Base-by-base conservation (phyloP, 148 eudicot species). In the Spergularia bocconei region DNA sequence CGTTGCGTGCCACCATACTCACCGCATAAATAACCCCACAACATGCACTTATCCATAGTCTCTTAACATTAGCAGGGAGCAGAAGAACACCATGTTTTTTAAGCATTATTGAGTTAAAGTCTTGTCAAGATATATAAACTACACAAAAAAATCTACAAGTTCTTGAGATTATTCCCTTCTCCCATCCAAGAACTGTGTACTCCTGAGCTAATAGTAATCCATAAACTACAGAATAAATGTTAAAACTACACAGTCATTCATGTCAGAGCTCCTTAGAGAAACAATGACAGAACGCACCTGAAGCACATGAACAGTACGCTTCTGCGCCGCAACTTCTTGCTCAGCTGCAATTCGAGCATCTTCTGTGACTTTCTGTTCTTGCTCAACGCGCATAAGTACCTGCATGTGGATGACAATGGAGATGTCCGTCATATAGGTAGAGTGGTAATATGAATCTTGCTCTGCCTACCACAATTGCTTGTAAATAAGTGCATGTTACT, bases 311-410 rank as follows among this genome's bases (percentile, higher is more conserved):
- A 82, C 85, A 36, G 84, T 86, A 78, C 76, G 66, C 84, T 77
- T 91, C 81, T 91, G 97, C 71, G 87, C 86, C 68, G 87, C 88
- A 51, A 86, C 90, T 75, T 93, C 94, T 79, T 87, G 89, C 84
- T 90, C 91, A 63, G 97, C 98, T 77, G 74, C 88, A 75, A 81
- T 77, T 73, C 97, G 88, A 55, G 93, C 98, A 79, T 88, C 93
- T 84, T 93, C 97, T 66, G 90, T 76, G 54, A 86, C 75, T 78
- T 80, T 91, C 69, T 91, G 97, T 80, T 93, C 94, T 83, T 90
- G 90, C 83, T 93, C 98, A 71, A 91, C 87, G 73, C 92, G 84
- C 98, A 93, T 81, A 69, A 93, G 77, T 21, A 93, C 92, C 98
- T 93, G 82, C 38, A 79, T 23, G 56, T 68, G 56, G 33, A 19